These are phyloP conservation scores for Chrysanthemum makinoi DNA, from an alignment of 129 eudicot species.

Conservation along the genomic window DNA sequence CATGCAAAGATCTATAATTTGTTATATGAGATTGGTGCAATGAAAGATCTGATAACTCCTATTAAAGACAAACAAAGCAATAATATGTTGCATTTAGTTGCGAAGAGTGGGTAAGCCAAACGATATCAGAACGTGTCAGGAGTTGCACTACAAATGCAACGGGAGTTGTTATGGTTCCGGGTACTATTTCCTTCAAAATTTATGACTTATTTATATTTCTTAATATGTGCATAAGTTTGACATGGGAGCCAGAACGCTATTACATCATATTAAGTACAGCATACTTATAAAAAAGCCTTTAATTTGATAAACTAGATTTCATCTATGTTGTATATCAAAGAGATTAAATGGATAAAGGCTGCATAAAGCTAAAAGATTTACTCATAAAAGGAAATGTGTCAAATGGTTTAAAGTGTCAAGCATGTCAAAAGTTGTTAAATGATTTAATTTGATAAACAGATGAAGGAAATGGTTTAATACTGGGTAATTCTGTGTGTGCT, in stretches of 20 bases:
- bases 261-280: neutral
- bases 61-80: slow-evolving; percentile 27
- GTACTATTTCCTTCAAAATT: slow-evolving; percentile 1
- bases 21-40: slow-evolving; percentile 45
- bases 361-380: too few relatives aligned
- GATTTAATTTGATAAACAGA: neutral
- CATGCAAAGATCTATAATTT: slow-evolving; percentile 46
- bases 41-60: slow-evolving; percentile 42
- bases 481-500: neutral
- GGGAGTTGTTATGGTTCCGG: slow-evolving; percentile 41
- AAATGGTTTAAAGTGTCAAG: too few relatives aligned
- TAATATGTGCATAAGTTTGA: neutral
- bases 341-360: neutral
- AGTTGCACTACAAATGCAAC: slow-evolving; percentile 55
- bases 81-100: slow-evolving; percentile 56
- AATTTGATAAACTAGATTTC: too few relatives aligned
- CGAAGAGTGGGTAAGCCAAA: slow-evolving; percentile 33
- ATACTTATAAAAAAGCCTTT: neutral
- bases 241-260: neutral
- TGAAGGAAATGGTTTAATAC: neutral
- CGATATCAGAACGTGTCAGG: slow-evolving; percentile 45
- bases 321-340: too few relatives aligned
- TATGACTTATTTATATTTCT: neutral
- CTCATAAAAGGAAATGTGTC: too few relatives aligned
- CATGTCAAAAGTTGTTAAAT: too few relatives aligned